phyloP scores from a whole-genome alignment of 108 stramenopile genomes.

The Epipyxis sp. region DNA sequence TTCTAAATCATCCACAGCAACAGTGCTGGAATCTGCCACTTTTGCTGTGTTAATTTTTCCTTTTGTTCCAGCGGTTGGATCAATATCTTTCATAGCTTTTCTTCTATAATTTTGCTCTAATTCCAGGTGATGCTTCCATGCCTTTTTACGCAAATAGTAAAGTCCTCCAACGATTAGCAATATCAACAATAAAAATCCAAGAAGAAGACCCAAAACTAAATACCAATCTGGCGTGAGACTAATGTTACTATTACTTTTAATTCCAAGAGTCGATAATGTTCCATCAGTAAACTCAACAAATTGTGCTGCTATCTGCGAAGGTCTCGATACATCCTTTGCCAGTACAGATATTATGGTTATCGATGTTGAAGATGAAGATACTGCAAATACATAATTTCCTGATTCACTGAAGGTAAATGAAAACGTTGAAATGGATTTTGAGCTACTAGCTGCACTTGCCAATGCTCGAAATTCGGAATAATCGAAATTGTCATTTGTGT shows the following conservation, averaged over 20 bases:
- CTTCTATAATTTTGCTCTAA: slow-evolving; percentile 21
- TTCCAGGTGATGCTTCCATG: slow-evolving; percentile 1
- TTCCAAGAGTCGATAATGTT: slow-evolving; percentile 46
- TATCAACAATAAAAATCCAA: slow-evolving; percentile 42
- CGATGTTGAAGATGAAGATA: slow-evolving; percentile 30
- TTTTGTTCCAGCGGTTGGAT: background rate
- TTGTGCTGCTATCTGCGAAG: slow-evolving; percentile 53
- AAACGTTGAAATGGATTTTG: slow-evolving; percentile 40
- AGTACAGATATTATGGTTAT: slow-evolving; percentile 54
- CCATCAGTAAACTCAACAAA: slow-evolving; percentile 56
- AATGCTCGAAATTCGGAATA: slow-evolving; percentile 57
- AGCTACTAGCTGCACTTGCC: slow-evolving; percentile 28
- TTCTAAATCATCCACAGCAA: slow-evolving; percentile 21
- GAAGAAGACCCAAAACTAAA: slow-evolving; percentile 46
- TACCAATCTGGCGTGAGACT: slow-evolving; percentile 60
- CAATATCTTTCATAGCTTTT: slow-evolving; percentile 12
- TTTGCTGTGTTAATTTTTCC: background rate
- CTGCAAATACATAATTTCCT: slow-evolving; percentile 59
- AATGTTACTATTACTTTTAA: slow-evolving; percentile 43
- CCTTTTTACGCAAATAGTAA: slow-evolving; percentile 54
- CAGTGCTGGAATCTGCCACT: background rate
- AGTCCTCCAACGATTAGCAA: slow-evolving; percentile 49
- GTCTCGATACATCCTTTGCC: slow-evolving; percentile 47
- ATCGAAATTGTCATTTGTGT: slow-evolving; percentile 61
- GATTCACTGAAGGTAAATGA: slow-evolving; percentile 56